A percentile compares a stretch with the other conserved stretches of the same genome.
Evolutionary conservation across 2,329 filamentous ascomycete genomes (phyloP).

Genomic region (Phaeosphaeriaceae sp.): DNA sequence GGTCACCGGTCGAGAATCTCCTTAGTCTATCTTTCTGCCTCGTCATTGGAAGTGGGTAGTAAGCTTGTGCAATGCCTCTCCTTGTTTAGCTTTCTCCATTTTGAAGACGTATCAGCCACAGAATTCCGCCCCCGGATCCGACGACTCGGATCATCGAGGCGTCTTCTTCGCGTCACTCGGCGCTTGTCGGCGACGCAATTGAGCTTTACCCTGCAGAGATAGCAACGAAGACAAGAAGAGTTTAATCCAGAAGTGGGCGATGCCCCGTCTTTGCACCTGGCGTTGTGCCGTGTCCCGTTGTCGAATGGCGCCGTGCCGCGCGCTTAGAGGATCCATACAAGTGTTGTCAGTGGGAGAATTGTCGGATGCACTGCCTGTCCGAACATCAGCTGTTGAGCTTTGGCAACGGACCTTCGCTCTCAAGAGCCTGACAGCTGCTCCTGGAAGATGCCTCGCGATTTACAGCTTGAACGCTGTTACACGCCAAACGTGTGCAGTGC

Average conservation of each 20-base stretch:
- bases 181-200: conserved; percentile 3
- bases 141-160: not conserved
- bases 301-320: conserved; percentile 3
- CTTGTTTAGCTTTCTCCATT: not conserved
- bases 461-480: not conserved
- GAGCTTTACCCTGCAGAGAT: not conserved
- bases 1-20: not conserved
- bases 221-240: not conserved
- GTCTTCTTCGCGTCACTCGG: conserved; percentile 2
- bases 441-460: not conserved
- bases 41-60: not conserved
- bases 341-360: not conserved
- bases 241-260: not conserved
- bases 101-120: not conserved
- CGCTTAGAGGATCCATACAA: not conserved
- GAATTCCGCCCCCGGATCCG: not conserved
- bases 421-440: not conserved
- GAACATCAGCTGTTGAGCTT: not conserved
- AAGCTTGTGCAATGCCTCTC: not conserved
- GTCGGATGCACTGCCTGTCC: not conserved
- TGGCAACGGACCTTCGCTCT: not conserved
- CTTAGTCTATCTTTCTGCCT: not conserved
- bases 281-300: not conserved
- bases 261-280: not conserved
- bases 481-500: not conserved